These are phyloP conservation scores for Mortierella claussenii DNA, from an alignment of 192 early-diverging fungal genomes.

Conservation along the genomic window DNA sequence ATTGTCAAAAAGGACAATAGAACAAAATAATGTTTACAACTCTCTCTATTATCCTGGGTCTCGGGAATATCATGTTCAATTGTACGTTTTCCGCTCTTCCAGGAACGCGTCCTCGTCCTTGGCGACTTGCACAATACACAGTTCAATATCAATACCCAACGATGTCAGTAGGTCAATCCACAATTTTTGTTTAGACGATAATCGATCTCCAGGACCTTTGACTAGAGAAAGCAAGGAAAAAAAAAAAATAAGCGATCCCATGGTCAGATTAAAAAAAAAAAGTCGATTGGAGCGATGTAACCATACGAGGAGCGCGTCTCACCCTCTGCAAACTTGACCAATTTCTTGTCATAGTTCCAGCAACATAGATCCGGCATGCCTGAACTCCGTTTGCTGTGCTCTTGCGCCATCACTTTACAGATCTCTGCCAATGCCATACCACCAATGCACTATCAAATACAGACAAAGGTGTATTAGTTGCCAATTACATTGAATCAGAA, in stretches of 20 bases:
- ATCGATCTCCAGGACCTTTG: background rate
- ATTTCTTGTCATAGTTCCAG: slow-evolving; percentile 67
- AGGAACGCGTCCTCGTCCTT: too few relatives aligned
- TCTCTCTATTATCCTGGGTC: background rate
- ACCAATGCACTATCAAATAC: slow-evolving; percentile 63
- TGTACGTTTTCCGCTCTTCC: background rate
- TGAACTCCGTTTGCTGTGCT: slow-evolving; percentile 69
- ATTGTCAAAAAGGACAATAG: background rate
- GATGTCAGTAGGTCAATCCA: slow-evolving; percentile 65
- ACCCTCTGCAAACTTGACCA: slow-evolving; percentile 72
- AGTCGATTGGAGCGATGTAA: too few relatives aligned
- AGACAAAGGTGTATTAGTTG: too few relatives aligned
- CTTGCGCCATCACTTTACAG: slow-evolving; percentile 67
- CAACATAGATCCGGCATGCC: slow-evolving; percentile 79
- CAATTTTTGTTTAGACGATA: slow-evolving; percentile 43
- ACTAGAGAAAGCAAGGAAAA: background rate
- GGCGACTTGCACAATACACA: background rate
- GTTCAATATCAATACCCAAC: background rate
- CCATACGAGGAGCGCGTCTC: too few relatives aligned
- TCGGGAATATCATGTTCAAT: background rate
- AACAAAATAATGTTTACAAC: background rate
- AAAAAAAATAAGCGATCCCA: background rate
- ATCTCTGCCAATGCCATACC: slow-evolving; percentile 63
- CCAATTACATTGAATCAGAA: too few relatives aligned
- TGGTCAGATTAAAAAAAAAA: too few relatives aligned